These are phyloP conservation scores for Acer saccharum DNA, from an alignment of 345 rosid species.

Conservation along the genomic window DNA sequence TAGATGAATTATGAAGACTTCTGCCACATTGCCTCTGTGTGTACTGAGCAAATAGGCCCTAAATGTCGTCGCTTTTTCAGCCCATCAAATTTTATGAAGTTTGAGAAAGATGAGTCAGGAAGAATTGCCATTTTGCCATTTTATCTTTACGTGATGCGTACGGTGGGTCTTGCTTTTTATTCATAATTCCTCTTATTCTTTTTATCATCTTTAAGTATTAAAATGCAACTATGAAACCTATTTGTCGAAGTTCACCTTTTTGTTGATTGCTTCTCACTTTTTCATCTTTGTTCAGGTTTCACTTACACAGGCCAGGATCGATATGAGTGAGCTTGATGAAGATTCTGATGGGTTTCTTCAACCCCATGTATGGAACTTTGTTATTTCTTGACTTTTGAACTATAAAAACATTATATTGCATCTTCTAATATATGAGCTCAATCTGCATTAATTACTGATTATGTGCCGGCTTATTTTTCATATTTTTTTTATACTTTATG, in stretches of 20 bases:
- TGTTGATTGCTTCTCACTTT: slow-evolving; percentile 16
- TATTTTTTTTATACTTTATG: neutral
- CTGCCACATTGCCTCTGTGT: slow-evolving; percentile 96
- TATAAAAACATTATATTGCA: neutral
- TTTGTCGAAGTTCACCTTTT: neutral
- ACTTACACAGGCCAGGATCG: slow-evolving; percentile 97
- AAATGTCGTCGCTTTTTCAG: slow-evolving; percentile 97
- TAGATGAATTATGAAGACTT: slow-evolving; percentile 99
- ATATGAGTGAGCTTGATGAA: slow-evolving; percentile 99
- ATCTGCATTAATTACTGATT: neutral
- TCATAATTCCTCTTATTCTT: neutral
- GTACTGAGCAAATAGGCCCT: slow-evolving; percentile 97
- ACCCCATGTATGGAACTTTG: slow-evolving; percentile 52
- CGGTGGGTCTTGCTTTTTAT: slow-evolving; percentile 51
- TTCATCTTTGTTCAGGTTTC: slow-evolving; percentile 70
- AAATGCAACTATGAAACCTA: neutral
- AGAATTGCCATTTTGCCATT: slow-evolving; percentile 97
- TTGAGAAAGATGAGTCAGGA: slow-evolving; percentile 98
- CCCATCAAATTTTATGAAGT: slow-evolving; percentile 98
- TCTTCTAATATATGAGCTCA: slow-evolving; percentile 4
- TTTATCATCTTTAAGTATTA: neutral
- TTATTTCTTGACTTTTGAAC: slow-evolving; percentile 7
- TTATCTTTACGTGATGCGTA: slow-evolving; percentile 98
- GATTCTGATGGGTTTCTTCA: slow-evolving; percentile 99
- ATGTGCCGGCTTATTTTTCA: slow-evolving; percentile 9